These are phyloP conservation scores for Gilbertella persicaria DNA, from an alignment of 371 early-diverging fungal genomes.

Conservation along the genomic window DNA sequence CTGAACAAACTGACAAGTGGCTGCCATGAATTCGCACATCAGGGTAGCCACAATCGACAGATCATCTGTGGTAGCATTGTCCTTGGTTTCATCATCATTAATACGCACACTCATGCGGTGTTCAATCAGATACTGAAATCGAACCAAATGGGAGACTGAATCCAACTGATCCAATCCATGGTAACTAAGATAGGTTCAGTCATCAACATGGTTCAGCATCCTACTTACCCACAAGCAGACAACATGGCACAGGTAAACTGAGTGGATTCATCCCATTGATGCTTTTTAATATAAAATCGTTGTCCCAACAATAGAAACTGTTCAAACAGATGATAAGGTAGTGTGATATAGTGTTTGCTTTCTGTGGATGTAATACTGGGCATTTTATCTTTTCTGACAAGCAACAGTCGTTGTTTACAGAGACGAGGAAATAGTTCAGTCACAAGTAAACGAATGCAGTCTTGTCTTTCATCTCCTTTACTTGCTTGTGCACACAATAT, in stretches of 20 bases:
- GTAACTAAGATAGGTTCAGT: constrained; percentile 10
- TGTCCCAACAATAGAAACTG: constrained; percentile 46
- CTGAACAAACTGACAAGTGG: constrained; percentile 38
- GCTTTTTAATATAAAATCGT: constrained; percentile 43
- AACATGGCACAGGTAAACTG: constrained; percentile 46
- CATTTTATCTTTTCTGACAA: constrained; percentile 33
- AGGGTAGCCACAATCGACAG: constrained; percentile 25
- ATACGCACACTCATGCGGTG: constrained; percentile 34
- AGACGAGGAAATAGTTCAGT: constrained; percentile 47
- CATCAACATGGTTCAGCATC: not conserved
- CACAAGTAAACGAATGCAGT: constrained; percentile 35
- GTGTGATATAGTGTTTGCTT: constrained; percentile 40
- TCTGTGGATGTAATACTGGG: constrained; percentile 45
- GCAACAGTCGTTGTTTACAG: constrained; percentile 41
- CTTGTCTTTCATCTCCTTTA: constrained; percentile 30
- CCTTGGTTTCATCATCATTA: constrained; percentile 22
- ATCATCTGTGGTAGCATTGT: constrained; percentile 7
- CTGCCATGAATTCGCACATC: constrained; percentile 50
- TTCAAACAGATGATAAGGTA: constrained; percentile 44
- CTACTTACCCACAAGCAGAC: constrained; percentile 35
- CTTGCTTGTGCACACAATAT: constrained; percentile 32
- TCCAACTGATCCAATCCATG: constrained; percentile 31
- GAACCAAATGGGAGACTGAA: constrained; percentile 29
- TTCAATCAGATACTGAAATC: constrained; percentile 42
- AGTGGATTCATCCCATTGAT: constrained; percentile 34